Conservation (phyloP, 2,329 filamentous ascomycete genomes). For the Fusarium phyllophilum region DNA sequence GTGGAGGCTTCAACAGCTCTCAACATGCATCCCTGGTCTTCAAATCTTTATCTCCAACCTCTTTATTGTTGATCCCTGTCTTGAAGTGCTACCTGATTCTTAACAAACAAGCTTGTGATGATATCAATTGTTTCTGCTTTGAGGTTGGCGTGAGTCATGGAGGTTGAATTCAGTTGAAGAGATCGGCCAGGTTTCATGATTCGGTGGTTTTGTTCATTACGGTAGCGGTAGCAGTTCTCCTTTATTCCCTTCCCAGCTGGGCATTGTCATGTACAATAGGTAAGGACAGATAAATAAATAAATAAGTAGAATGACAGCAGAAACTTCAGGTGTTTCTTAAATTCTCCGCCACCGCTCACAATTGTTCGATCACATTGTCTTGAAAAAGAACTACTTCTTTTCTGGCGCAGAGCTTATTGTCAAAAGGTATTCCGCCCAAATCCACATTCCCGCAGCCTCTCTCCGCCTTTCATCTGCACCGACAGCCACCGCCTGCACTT, state of each 20-base stretch:
- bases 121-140: neutral
- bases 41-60: constrained; percentile 20
- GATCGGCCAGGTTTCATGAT: neutral
- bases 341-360: constrained; percentile 21
- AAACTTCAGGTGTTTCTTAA: neutral
- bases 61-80: constrained; percentile 6
- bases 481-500: constrained; percentile 17
- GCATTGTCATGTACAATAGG: neutral
- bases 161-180: neutral
- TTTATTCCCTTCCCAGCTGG: neutral
- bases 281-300: neutral
- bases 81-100: neutral
- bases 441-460: neutral
- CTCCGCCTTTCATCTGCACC: constrained; percentile 14
- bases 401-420: neutral
- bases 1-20: neutral
- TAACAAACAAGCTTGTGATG: neutral
- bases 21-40: neutral
- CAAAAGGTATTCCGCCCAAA: neutral
- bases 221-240: neutral
- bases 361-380: constrained; percentile 14
- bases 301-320: neutral
- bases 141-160: neutral
- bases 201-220: constrained; percentile 3
- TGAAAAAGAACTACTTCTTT: neutral